Evolutionary conservation across 73 alveolate species (phyloP).

Genomic region (Stentor roeselii): DNA sequence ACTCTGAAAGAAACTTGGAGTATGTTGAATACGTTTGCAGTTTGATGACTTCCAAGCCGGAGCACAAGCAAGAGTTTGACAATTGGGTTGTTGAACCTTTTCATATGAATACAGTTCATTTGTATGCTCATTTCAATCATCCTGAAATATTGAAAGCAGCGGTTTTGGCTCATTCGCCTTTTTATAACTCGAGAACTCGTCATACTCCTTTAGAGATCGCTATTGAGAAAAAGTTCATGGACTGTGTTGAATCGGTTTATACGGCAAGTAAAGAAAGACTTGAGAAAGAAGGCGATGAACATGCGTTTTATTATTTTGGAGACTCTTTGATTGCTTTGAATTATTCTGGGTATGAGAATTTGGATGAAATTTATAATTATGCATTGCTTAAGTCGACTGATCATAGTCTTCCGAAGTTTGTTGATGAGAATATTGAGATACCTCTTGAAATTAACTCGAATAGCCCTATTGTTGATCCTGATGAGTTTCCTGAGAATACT

Average conservation of each 20-base stretch:
- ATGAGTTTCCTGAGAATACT: background rate
- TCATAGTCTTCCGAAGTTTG: background rate
- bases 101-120: background rate
- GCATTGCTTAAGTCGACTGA: background rate
- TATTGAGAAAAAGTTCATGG: background rate
- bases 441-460: background rate
- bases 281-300: background rate
- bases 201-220: background rate
- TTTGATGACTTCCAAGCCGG: background rate
- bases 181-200: background rate
- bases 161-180: background rate
- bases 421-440: background rate
- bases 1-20: background rate
- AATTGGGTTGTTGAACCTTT: background rate
- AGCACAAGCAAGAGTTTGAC: background rate
- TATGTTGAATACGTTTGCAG: background rate
- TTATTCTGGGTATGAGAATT: background rate
- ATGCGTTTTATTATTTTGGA: background rate
- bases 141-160: slow-evolving; percentile 4
- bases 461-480: background rate
- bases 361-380: background rate
- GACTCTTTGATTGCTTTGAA: background rate
- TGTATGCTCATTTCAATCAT: slow-evolving; percentile 1
- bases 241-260: background rate
- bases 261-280: background rate